These are phyloP conservation scores for Ramaria sp. DNA, from an alignment of 768 basidiomycete genomes.

Conservation along the genomic window DNA sequence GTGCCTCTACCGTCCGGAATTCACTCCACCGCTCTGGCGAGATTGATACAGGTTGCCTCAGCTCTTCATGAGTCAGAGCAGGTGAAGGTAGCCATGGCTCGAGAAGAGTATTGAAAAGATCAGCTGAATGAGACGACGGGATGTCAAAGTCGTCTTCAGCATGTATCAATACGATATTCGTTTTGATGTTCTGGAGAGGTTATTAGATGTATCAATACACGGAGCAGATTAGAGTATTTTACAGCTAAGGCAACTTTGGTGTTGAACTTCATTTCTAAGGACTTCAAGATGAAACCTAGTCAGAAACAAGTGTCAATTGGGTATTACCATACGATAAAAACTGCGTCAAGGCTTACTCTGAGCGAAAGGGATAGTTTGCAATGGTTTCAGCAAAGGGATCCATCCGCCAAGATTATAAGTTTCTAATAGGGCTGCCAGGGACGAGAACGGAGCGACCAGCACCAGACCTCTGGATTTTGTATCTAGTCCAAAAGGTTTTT, in stretches of 20 bases:
- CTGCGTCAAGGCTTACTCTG: slow-evolving; percentile 37
- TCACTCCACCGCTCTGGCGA: slow-evolving; percentile 33
- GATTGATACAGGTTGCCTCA: slow-evolving; percentile 15
- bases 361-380: slow-evolving; percentile 50
- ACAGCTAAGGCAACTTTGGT: slow-evolving; percentile 54
- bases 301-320: too few species aligned
- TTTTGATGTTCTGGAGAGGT: slow-evolving; percentile 44
- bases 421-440: slow-evolving; percentile 46
- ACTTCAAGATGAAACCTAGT: too few species aligned
- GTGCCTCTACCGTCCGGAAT: slow-evolving; percentile 17
- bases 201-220: neutral
- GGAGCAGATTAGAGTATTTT: slow-evolving; percentile 15
- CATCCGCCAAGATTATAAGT: slow-evolving; percentile 57
- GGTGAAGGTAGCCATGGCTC: slow-evolving; percentile 50
- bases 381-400: slow-evolving; percentile 62
- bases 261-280: too few species aligned
- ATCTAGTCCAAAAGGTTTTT: slow-evolving; percentile 12
- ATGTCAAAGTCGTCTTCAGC: slow-evolving; percentile 69
- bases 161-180: slow-evolving; percentile 63
- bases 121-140: slow-evolving; percentile 53
- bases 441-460: slow-evolving; percentile 31
- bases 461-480: slow-evolving; percentile 28
- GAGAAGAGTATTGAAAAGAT: slow-evolving; percentile 58
- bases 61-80: slow-evolving; percentile 19
- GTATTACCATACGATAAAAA: neutral